A percentile compares a stretch with the other conserved stretches of the same genome.
Evolutionary conservation across 192 early-diverging fungal species (phyloP).

Genomic region (Backusella tarrabulga): DNA sequence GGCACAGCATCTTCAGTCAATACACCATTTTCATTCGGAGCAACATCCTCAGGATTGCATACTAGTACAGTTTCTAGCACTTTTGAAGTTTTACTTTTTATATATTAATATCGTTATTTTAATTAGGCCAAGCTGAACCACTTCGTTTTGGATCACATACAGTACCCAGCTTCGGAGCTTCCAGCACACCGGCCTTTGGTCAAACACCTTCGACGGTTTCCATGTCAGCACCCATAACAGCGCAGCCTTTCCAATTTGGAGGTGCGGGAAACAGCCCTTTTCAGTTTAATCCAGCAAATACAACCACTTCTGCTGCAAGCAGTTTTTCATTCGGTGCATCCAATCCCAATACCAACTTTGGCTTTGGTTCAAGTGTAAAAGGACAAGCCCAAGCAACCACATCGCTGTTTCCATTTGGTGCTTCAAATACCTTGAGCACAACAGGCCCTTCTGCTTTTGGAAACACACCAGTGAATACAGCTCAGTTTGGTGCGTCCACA

Average conservation of each 20-base stretch:
- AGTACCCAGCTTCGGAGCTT: neutral
- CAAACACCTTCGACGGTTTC: neutral
- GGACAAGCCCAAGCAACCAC: neutral
- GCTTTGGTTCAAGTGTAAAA: neutral
- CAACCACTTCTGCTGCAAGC: neutral
- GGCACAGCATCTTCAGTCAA: neutral
- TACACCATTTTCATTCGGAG: neutral
- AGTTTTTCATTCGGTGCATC: neutral
- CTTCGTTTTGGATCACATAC: neutral
- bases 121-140: neutral
- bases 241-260: neutral
- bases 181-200: neutral
- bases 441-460: neutral
- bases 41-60: neutral
- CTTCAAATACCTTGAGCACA: neutral
- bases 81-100: neutral
- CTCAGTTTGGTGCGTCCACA: neutral
- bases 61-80: neutral
- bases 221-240: neutral
- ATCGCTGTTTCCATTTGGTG: neutral
- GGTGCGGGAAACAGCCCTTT: neutral
- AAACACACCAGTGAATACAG: neutral
- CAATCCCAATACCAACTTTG: neutral
- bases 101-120: neutral
- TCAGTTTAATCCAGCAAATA: neutral